phyloP scores from a whole-genome alignment of 2,329 filamentous ascomycete genomes.

The Aureobasidium sp. region DNA sequence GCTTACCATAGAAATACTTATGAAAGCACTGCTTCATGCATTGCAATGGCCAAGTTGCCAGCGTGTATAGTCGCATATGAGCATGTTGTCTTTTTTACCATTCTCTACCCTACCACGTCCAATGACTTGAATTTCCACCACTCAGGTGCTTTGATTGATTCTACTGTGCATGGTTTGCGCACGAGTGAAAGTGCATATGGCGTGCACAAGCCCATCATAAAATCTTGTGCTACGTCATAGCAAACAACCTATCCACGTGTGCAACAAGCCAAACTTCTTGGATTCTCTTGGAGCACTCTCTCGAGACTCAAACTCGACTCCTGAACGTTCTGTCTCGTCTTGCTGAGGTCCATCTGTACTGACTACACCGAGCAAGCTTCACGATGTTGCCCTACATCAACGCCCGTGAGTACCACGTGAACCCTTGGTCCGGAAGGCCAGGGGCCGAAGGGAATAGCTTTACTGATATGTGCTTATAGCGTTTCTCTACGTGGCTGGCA shows the following conservation, averaged over 20 bases:
- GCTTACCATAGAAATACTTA: constrained; percentile 11
- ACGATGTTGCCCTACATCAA: constrained; percentile 58
- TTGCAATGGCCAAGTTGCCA: constrained; percentile 1
- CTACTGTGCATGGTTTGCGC: neutral
- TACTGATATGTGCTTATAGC: constrained; percentile 34
- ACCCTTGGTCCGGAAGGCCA: neutral
- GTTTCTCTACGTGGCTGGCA: constrained; percentile 49
- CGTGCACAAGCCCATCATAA: neutral
- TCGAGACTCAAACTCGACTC: neutral
- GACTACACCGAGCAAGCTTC: neutral
- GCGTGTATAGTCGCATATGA: constrained; percentile 10
- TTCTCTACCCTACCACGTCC: neutral
- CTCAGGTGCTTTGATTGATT: neutral
- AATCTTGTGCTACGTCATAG: constrained; percentile 1
- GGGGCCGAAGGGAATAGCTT: neutral
- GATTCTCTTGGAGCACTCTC: neutral
- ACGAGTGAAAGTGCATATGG: neutral
- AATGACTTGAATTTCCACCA: neutral
- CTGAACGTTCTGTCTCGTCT: neutral
- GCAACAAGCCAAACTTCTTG: neutral
- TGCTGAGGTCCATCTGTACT: neutral
- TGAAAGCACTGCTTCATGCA: constrained; percentile 13
- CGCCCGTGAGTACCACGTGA: constrained; percentile 39
- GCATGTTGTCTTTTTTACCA: neutral
- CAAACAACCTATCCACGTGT: neutral